phyloP scores from a whole-genome alignment of 2,329 filamentous ascomycete species.

The Ophiocordyceps unilateralis region DNA sequence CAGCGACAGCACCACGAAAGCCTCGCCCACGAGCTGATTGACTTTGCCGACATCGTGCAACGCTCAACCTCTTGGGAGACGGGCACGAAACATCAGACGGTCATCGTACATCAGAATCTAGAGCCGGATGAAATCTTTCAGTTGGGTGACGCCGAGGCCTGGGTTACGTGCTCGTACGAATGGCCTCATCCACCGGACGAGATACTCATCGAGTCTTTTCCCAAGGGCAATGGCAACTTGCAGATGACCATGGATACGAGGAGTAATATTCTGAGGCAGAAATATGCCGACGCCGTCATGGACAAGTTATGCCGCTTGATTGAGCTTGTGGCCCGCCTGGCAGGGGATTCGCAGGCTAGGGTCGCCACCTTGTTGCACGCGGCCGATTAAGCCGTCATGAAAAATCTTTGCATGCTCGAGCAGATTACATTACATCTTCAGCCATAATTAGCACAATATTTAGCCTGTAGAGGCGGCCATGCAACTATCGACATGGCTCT shows the following conservation, averaged over 20 bases:
- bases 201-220: slow-evolving; percentile 3
- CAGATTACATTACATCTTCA: too few relatives aligned
- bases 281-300: slow-evolving; percentile 1
- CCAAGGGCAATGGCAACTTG: background rate
- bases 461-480: too few relatives aligned
- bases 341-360: background rate
- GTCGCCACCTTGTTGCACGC: background rate
- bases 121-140: slow-evolving; percentile 35
- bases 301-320: slow-evolving; percentile 1
- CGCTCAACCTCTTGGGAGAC: slow-evolving; percentile 8
- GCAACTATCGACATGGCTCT: too few relatives aligned
- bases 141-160: slow-evolving; percentile 11
- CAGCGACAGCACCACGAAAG: slow-evolving; percentile 21
- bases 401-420: too few relatives aligned
- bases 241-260: slow-evolving; percentile 3
- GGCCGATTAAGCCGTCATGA: too few relatives aligned
- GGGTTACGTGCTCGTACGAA: slow-evolving; percentile 2
- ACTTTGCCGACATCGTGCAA: slow-evolving; percentile 8
- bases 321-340: background rate
- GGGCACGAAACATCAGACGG: slow-evolving; percentile 15
- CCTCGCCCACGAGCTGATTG: slow-evolving; percentile 9
- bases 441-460: too few relatives aligned
- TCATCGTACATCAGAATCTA: slow-evolving; percentile 35
- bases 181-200: slow-evolving; percentile 3
- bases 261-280: background rate